Conservation (phyloP, 306 rosid species). For the Dalbergia oliveri region DNA sequence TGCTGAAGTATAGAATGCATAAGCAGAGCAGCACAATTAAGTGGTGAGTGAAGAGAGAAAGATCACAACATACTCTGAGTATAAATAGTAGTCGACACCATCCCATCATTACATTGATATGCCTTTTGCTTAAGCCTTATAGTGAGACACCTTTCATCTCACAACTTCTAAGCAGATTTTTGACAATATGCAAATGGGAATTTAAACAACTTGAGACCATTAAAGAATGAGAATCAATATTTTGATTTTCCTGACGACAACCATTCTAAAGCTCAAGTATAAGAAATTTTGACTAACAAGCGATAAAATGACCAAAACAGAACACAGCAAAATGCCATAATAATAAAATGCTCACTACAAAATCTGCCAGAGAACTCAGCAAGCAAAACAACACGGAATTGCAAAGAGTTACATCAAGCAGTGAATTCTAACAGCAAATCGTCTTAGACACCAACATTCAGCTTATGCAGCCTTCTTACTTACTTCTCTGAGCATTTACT, state of each 20-base stretch:
- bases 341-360: slow-evolving; percentile 39
- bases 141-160: not conserved
- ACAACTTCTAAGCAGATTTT: not conserved
- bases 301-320: slow-evolving; percentile 7
- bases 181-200: slow-evolving; percentile 1
- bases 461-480: slow-evolving; percentile 49
- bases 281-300: slow-evolving; percentile 12
- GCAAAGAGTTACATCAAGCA: slow-evolving; percentile 45
- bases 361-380: slow-evolving; percentile 51
- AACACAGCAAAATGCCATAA: slow-evolving; percentile 13
- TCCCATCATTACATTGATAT: not conserved
- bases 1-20: not conserved
- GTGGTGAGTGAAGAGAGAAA: not conserved
- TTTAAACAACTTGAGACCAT: slow-evolving; percentile 1
- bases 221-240: slow-evolving; percentile 16
- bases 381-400: slow-evolving; percentile 36
- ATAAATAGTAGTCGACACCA: not conserved
- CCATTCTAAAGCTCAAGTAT: slow-evolving; percentile 34
- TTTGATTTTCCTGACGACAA: not conserved
- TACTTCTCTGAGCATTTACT: slow-evolving; percentile 53
- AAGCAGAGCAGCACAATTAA: slow-evolving; percentile 1
- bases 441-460: slow-evolving; percentile 9
- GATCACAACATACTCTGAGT: slow-evolving; percentile 2
- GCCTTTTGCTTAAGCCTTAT: not conserved
- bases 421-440: slow-evolving; percentile 41